Conservation (phyloP, 805 yeast genomes). For the Kuraishia molischiana region DNA sequence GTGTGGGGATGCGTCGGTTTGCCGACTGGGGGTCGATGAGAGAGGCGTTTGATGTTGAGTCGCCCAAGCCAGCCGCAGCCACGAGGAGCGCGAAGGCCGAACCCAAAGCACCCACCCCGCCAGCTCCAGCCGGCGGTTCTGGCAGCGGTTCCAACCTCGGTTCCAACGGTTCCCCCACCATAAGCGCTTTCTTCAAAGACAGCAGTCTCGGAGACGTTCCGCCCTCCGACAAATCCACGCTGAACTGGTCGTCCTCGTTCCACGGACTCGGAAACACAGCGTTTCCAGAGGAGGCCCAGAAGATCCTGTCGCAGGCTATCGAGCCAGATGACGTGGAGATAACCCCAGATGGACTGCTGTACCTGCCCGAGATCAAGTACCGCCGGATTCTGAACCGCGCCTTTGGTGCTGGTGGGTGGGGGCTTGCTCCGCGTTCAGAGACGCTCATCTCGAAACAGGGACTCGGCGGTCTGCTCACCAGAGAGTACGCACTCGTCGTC, state of each 20-base stretch:
- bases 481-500: constrained; percentile 85
- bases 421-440: constrained; percentile 86
- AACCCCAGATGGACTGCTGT: constrained; percentile 90
- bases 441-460: constrained; percentile 55
- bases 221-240: constrained; percentile 11
- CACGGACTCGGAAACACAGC: constrained; percentile 80
- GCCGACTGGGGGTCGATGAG: constrained; percentile 9
- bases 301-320: constrained; percentile 53
- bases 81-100: no score
- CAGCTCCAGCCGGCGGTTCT: neutral
- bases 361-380: constrained; percentile 92
- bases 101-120: no score
- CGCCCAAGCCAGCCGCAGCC: constrained; percentile 1
- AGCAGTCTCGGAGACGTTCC: neutral
- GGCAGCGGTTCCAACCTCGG: neutral
- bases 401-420: constrained; percentile 99
- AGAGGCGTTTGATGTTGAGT: constrained; percentile 16
- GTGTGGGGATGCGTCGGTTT: neutral
- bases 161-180: neutral
- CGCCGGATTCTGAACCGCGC: constrained; percentile 82
- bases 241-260: constrained; percentile 82
- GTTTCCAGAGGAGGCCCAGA: constrained; percentile 51
- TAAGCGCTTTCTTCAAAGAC: neutral
- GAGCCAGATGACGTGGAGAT: constrained; percentile 74
- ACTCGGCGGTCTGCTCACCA: constrained; percentile 43